Evolutionary conservation across 768 basidiomycete genomes (phyloP).

Genomic region (Mycena chlorophos): DNA sequence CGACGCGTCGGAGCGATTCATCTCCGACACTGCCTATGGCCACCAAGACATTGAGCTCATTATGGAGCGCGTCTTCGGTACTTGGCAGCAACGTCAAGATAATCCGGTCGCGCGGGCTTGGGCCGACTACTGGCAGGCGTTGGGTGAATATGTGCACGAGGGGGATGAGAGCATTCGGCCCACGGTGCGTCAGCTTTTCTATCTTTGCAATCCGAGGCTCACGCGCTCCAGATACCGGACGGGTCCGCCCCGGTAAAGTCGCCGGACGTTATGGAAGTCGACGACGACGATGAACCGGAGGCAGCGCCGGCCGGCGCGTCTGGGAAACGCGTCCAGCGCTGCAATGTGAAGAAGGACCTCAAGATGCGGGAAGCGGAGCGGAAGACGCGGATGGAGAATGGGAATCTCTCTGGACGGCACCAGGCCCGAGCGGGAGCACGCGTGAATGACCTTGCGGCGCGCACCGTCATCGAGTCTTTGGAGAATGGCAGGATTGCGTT

Average conservation of each 20-base stretch:
- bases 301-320: background rate
- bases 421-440: background rate
- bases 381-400: background rate
- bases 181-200: background rate
- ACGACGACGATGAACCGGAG: background rate
- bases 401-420: background rate
- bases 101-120: background rate
- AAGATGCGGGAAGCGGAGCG: background rate
- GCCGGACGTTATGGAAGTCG: background rate
- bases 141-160: background rate
- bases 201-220: background rate
- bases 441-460: background rate
- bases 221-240: background rate
- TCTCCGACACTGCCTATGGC: background rate
- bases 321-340: background rate
- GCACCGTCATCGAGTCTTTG: background rate
- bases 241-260: background rate
- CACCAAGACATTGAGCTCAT: background rate
- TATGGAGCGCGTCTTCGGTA: background rate
- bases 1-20: background rate
- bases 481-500: background rate
- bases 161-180: background rate
- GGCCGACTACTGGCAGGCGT: background rate
- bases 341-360: background rate
- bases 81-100: background rate